Base-by-base conservation (phyloP, 2,329 filamentous ascomycete species). In the Calonectria fujianensis region DNA sequence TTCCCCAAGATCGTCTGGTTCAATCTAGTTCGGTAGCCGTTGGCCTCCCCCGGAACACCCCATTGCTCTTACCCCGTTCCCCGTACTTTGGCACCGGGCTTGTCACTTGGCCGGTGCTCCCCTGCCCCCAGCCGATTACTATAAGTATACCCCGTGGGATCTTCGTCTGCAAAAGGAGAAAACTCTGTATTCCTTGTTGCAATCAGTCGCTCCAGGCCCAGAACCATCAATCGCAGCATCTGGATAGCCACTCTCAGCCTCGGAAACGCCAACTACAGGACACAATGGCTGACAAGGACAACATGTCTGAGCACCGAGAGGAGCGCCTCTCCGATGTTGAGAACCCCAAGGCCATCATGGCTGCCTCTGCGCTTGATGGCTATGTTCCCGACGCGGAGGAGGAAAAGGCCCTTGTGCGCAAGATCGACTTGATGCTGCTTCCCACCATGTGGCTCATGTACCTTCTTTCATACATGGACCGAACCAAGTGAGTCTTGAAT, bases 391-490 rank as follows among this genome's bases (percentile, higher is more conserved):
- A 77, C n/a, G 77, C 79, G 5, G 80, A 82, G 20, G 83, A 83
- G 65, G 84, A 85, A 75, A 82, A 80, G 72, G 80, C 78, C 52
- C 80, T 85, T 5, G 80, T 85, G 20, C 81, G 83, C 48, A 85
- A 85, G 80, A 85, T 90, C 77, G 83, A 88, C 14, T 76, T 89
- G 35, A 82, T 76, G 48, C 69, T 85, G 20, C 70, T 85, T 20
- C 89, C 89, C 4, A 84, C 82, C 89, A 74, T 95, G 92, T 86
- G 92, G 84, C 27, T 87, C 80, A 88, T 92, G 61, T 92, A 92
- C 76, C 83, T 92, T 0, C 84, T 93, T 3, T 90, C 89, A 77
- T 93, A 91, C 79, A 86, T 93, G 66, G 91, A 93, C 81, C 83
- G 89, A 37, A 90, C 89, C 93, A 63, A 96, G 94, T 95, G 87